Evolutionary conservation across 1,139 yeast species (phyloP), one percentile per base, ranked within the genome.

Genomic region (Blastobotrys capitulatus): DNA sequence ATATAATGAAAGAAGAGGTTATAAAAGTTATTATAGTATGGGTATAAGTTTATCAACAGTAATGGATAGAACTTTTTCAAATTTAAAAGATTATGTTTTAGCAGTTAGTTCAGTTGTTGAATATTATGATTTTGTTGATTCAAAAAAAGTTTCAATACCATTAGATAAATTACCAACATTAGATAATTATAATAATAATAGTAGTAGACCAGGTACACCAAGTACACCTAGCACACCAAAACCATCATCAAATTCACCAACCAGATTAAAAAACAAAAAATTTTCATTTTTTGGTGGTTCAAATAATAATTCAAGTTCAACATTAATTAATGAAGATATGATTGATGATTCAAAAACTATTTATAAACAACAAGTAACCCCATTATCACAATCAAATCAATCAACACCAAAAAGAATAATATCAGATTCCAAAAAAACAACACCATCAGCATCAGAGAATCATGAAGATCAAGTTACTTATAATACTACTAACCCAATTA

Each of bases 81-180:
- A 29, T 4, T 32, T 51, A 19, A 41, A 41, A n/a, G 52, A 51
- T 5, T 54, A 53, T 42, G 37, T 54, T 16, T 42, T 46, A 29
- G 46, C 51, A n/a, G 46, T 54, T 7, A 26, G 20, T 9, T 46
- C 54, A 2, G 50, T 54, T 15, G 26, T 53, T 38, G 51, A 47
- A 22, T 55, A 41, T 31, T 54, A 46, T 42, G 52, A 48, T 18
- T 40, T 35, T 38, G 44, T 42, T 37, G 58, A 55, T 44, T 41
- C 53, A 29, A 53, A 50, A 38, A 48, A 51, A 38, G 10, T 16
- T 16, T 6, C 39, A 20, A 40, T 44, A 6, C 50, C 47, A 15
- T 20, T 12, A 6, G 47, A 46, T 6, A 34, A 41, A 19, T 45
- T 38, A 32, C 20, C 44, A 12, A 27, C 25, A 16, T 34, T 38